These are phyloP conservation scores for Solanum habrochaites DNA, from an alignment of 257 asterid species.

Conservation along the genomic window DNA sequence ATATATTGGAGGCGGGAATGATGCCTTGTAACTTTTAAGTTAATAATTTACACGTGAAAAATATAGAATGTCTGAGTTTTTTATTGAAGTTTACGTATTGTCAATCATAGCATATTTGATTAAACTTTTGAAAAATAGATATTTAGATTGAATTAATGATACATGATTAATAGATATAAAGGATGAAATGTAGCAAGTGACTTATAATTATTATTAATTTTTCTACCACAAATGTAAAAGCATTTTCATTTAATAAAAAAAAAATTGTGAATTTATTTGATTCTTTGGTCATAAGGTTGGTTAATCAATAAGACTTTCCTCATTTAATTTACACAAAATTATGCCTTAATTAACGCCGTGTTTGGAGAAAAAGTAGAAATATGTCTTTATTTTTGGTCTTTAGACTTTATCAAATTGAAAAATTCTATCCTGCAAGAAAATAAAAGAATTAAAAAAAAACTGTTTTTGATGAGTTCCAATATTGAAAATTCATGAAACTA, in stretches of 20 bases:
- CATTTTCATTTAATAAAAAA: not conserved
- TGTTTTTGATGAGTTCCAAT: not conserved
- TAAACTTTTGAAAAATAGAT: not conserved
- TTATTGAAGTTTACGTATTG: not conserved
- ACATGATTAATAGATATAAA: not conserved
- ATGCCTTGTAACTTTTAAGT: rapidly evolving
- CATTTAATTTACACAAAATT: not conserved
- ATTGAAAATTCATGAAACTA: not conserved
- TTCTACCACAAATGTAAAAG: not conserved
- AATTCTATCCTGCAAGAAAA: not conserved
- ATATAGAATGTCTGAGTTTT: rapidly evolving
- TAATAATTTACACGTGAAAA: not conserved
- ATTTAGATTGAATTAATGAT: not conserved
- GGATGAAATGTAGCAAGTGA: not conserved
- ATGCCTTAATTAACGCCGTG: not conserved
- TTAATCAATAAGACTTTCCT: not conserved
- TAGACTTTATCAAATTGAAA: not conserved
- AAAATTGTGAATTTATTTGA: not conserved
- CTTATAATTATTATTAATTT: not conserved
- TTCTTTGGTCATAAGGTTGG: not conserved
- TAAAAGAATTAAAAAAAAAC: not conserved
- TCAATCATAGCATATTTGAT: not conserved
- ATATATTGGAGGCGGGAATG: not conserved
- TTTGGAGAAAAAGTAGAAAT: not conserved
- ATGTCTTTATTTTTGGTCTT: not conserved